Conservation (phyloP, 306 rosid genomes). For the Vigna trinervia region DNA sequence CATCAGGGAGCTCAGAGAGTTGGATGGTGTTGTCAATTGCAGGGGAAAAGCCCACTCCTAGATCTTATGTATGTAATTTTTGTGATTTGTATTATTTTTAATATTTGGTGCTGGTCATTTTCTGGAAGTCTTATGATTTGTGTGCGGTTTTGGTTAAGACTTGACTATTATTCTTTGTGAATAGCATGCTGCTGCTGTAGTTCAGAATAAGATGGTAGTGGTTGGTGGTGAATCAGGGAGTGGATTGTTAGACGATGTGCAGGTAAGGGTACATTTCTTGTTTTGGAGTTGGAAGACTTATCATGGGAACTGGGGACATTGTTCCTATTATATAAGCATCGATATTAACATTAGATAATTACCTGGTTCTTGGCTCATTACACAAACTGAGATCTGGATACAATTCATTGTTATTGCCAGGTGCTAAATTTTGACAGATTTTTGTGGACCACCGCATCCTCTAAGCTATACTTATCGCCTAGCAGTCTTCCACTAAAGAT, state of each 20-base stretch:
- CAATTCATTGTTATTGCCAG: constrained; percentile 52
- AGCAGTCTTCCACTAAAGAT: constrained; percentile 86
- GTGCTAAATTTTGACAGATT: constrained; percentile 87
- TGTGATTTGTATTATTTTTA: background rate
- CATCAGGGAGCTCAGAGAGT: constrained; percentile 69
- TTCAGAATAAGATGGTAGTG: constrained; percentile 92
- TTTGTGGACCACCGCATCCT: constrained; percentile 82
- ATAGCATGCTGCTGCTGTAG: constrained; percentile 90
- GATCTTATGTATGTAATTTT: constrained; percentile 52
- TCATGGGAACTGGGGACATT: constrained; percentile 23
- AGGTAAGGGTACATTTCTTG: constrained; percentile 59
- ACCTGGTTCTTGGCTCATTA: constrained; percentile 29
- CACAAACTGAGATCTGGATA: constrained; percentile 19
- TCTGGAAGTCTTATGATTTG: constrained; percentile 4
- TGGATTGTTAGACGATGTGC: constrained; percentile 86
- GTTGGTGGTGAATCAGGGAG: constrained; percentile 95
- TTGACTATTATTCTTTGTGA: constrained; percentile 18
- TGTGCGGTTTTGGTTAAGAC: constrained; percentile 19
- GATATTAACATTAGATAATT: constrained; percentile 3
- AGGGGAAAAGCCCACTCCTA: constrained; percentile 55
- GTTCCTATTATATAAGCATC: constrained; percentile 12
- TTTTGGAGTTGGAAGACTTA: constrained; percentile 30
- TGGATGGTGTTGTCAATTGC: constrained; percentile 75
- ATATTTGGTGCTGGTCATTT: background rate
- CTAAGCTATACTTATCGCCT: constrained; percentile 90